Base-by-base conservation (phyloP, 495 filamentous ascomycete species). In the Trichocladium antarcticum region DNA sequence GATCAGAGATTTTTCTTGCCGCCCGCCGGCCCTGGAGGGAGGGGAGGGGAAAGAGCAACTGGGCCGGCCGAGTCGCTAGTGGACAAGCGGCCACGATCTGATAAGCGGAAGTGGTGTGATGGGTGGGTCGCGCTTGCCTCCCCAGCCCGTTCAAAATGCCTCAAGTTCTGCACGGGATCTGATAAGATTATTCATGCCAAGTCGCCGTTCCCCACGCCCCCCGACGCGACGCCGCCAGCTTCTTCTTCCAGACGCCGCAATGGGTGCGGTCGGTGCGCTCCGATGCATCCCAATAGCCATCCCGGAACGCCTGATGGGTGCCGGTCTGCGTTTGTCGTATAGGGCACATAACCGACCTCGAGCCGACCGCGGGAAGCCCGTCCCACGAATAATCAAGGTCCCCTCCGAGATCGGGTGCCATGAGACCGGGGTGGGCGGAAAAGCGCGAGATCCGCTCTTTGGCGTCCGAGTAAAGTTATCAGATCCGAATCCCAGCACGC, bases 401-500 rank as follows among this genome's bases (percentile, higher is more conserved):
- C 3, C 8, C 60, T 65, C 62, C 62, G 62, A 63, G 34, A 10
- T 61, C 62, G 62, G 56, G 45, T 37, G 52, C 55, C 53, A 58
- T 51, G 53, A 22, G 36, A 31, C 49, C 41, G 17, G 44, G 48
- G 46, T 15, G 51, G n/a, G 34, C 20, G 36, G 49, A 58, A 57
- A 61, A 55, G 68, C 68, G 68, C 68, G 65, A 63, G 66, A 69
- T 69, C 63, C 63, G 59, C 54, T 49, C 45, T 37, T 37, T 45
- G 46, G 48, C 54, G 60, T 62, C 60, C 60, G 50, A 61, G 56
- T 66, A 70, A 67, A 67, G 68, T 72, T 73, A 73, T 73, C 70
- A 58, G 70, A 73, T 73, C 70, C 69, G 69, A 57, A 51, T 31
- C 61, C 50, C 52, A 59, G 54, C 42, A 49, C 49, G 52, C 53